Evolutionary conservation across 139 green algal species (phyloP).

Genomic region (Closterium sp.): DNA sequence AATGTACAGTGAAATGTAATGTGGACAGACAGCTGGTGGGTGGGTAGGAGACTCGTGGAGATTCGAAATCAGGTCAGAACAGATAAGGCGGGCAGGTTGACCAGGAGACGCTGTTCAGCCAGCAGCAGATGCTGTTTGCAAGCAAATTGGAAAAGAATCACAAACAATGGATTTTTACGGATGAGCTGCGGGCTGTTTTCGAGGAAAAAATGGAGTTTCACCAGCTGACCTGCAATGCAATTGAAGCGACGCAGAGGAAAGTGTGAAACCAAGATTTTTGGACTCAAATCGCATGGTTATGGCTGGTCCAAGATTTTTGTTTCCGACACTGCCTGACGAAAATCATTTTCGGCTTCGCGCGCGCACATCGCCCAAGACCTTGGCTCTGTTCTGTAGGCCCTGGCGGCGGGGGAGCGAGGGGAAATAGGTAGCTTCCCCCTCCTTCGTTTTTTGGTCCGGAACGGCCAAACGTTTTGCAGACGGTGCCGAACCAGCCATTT

Average conservation of each 20-base stretch:
- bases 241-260: background rate
- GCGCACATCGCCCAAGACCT: background rate
- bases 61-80: background rate
- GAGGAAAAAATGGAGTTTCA: background rate
- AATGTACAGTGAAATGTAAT: no score
- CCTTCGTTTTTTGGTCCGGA: no score
- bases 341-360: background rate
- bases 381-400: no score
- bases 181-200: background rate
- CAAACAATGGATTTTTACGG: background rate
- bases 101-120: background rate
- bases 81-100: background rate
- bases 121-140: background rate
- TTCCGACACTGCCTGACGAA: background rate
- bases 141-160: no score
- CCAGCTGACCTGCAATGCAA: no score
- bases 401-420: no score
- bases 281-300: background rate
- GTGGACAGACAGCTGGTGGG: no score
- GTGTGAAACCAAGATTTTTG: background rate
- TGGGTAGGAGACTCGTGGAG: background rate
- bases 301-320: background rate
- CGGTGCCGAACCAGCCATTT: no score
- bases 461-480: no score
- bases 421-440: no score